Evolutionary conservation across 371 early-diverging fungal species (phyloP).

Genomic region (Astathelohania contejeani): DNA sequence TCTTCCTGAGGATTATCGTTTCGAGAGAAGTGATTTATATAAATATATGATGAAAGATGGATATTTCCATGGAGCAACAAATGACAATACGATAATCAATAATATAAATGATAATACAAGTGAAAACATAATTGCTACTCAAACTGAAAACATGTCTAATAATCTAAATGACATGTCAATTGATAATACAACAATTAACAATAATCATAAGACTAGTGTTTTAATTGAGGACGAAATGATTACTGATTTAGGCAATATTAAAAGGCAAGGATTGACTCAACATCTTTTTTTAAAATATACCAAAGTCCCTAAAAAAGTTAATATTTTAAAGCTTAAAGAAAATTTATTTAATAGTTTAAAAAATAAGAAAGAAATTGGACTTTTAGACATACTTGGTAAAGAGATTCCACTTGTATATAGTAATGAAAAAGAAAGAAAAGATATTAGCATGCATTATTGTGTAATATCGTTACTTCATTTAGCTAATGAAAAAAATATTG

Average conservation of each 20-base stretch:
- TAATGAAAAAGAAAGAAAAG: slow-evolving; percentile 30
- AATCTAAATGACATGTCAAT: neutral
- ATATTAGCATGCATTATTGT: slow-evolving; percentile 50
- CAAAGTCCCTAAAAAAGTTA: slow-evolving; percentile 34
- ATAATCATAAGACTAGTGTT: slow-evolving; percentile 5
- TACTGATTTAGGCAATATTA: neutral
- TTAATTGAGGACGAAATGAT: neutral
- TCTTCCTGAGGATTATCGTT: slow-evolving; percentile 40
- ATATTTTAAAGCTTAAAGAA: slow-evolving; percentile 34
- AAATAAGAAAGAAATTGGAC: neutral
- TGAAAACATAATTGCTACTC: too few relatives aligned
- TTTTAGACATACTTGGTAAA: slow-evolving; percentile 9
- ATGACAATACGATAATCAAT: neutral
- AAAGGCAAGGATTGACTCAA: neutral
- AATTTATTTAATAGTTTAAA: slow-evolving; percentile 19
- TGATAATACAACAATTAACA: slow-evolving; percentile 8
- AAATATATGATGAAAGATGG: slow-evolving; percentile 33
- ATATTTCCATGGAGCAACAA: slow-evolving; percentile 8
- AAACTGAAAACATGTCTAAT: neutral
- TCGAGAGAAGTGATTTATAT: slow-evolving; percentile 42
- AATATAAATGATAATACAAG: too few relatives aligned
- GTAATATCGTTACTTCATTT: slow-evolving; percentile 50
- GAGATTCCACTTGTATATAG: slow-evolving; percentile 17
- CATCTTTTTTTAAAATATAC: slow-evolving; percentile 12
- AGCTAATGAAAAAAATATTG: slow-evolving; percentile 47